A percentile compares a stretch with the other conserved stretches of the same genome.
These are phyloP conservation scores for Ophiostoma ips DNA, from an alignment of 2,329 filamentous ascomycete genomes.

Conservation along the genomic window DNA sequence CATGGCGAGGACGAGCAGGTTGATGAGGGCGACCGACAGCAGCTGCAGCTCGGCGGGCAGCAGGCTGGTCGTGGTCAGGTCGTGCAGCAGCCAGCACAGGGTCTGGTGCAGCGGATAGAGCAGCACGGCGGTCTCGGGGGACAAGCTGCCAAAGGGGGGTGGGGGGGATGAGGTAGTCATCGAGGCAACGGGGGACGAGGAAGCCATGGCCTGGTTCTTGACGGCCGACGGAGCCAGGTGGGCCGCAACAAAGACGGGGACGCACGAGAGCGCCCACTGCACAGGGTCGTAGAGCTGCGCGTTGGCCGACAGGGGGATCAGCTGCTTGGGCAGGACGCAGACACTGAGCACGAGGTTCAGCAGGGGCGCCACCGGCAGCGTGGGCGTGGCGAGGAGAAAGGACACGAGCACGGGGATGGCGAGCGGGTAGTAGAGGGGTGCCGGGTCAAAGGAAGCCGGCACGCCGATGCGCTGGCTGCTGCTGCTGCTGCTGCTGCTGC, in stretches of 20 bases:
- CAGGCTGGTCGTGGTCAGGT: slow-evolving; percentile 78
- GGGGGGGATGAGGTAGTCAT: neutral
- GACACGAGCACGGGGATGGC: slow-evolving; percentile 64
- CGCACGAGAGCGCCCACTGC: slow-evolving; percentile 68
- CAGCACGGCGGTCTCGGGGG: slow-evolving; percentile 18
- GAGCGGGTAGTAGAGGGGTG: slow-evolving; percentile 76
- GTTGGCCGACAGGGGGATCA: slow-evolving; percentile 52
- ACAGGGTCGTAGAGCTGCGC: slow-evolving; percentile 45
- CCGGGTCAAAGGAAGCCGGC: slow-evolving; percentile 74
- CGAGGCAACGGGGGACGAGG: neutral
- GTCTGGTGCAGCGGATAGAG: slow-evolving; percentile 76
- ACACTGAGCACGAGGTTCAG: slow-evolving; percentile 67
- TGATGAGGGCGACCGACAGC: slow-evolving; percentile 68
- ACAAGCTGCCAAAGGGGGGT: slow-evolving; percentile 4
- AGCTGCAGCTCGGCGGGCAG: slow-evolving; percentile 78
- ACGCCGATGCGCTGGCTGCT: slow-evolving; percentile 34
- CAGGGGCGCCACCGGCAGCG: slow-evolving; percentile 34
- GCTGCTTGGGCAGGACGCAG: slow-evolving; percentile 56
- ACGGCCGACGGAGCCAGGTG: neutral
- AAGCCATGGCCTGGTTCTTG: neutral
- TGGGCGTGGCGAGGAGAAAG: slow-evolving; percentile 53
- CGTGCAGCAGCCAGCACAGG: slow-evolving; percentile 57
- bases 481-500: slow-evolving; percentile 15
- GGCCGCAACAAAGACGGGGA: slow-evolving; percentile 26
- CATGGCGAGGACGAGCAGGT: slow-evolving; percentile 60